These are phyloP conservation scores for Heracleum sosnowskyi DNA, from an alignment of 129 eudicot genomes.

Conservation along the genomic window DNA sequence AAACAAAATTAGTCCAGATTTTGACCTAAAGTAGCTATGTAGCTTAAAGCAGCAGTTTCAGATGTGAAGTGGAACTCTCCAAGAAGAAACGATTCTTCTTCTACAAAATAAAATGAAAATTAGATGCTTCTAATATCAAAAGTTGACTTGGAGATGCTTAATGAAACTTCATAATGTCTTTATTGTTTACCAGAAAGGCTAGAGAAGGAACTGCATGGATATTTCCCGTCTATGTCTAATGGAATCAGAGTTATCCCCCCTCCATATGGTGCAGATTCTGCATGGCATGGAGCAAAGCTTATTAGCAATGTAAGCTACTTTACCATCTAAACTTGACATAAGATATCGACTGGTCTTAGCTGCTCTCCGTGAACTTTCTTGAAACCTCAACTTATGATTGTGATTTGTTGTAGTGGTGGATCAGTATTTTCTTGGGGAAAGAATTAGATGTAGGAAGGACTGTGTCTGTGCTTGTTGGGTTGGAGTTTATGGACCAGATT, in stretches of 20 bases:
- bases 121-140: neutral
- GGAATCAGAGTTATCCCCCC: slow-evolving; percentile 85
- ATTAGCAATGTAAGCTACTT: slow-evolving; percentile 69
- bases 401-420: neutral
- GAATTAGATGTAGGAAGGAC: neutral
- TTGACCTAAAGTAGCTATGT: neutral
- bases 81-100: neutral
- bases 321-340: neutral
- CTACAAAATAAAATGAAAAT: neutral
- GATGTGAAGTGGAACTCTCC: neutral
- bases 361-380: neutral
- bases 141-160: neutral
- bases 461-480: neutral
- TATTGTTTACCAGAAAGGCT: slow-evolving; percentile 52
- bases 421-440: neutral
- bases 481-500: neutral
- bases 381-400: neutral
- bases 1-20: neutral
- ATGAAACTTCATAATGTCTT: neutral
- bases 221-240: slow-evolving; percentile 48
- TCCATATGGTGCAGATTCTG: slow-evolving; percentile 80
- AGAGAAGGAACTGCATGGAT: slow-evolving; percentile 68
- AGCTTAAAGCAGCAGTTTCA: neutral
- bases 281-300: slow-evolving; percentile 95
- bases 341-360: neutral